phyloP scores from a whole-genome alignment of 1,139 yeast genomes.

The Nakaseomyces uthaithaninus region DNA sequence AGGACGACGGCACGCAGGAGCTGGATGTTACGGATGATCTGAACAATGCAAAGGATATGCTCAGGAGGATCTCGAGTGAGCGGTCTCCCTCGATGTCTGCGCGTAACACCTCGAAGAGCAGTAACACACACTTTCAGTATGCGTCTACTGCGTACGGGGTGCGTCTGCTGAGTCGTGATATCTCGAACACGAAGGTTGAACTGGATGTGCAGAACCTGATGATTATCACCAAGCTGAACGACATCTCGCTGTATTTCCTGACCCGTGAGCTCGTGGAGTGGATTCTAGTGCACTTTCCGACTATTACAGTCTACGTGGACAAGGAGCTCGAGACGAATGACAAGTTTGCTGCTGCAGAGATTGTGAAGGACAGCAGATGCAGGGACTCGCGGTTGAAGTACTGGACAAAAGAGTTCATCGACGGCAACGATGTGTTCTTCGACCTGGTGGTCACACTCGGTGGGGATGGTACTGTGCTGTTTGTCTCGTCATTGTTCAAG shows the following conservation, averaged over 20 bases:
- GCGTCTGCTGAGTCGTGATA: slow-evolving; percentile 65
- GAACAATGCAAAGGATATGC: slow-evolving; percentile 10
- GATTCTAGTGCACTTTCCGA: slow-evolving; percentile 44
- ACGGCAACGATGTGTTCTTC: slow-evolving; percentile 44
- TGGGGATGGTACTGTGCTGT: slow-evolving; percentile 85
- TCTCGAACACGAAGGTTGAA: slow-evolving; percentile 66
- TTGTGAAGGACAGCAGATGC: slow-evolving; percentile 27
- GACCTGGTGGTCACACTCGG: slow-evolving; percentile 77
- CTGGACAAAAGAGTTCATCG: slow-evolving; percentile 60
- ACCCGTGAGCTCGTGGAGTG: slow-evolving; percentile 76
- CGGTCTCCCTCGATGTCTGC: slow-evolving; percentile 6
- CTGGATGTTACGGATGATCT: slow-evolving; percentile 4
- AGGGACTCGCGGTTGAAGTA: slow-evolving; percentile 37
- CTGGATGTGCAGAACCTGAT: slow-evolving; percentile 61
- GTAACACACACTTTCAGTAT: slow-evolving; percentile 58
- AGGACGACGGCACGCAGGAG: not conserved
- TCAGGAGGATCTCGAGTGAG: slow-evolving; percentile 9
- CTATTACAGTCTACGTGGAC: slow-evolving; percentile 64
- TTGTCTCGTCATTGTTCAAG: slow-evolving; percentile 72
- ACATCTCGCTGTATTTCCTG: slow-evolving; percentile 61
- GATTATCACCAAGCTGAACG: slow-evolving; percentile 81
- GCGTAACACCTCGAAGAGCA: slow-evolving; percentile 8
- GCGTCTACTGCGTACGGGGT: slow-evolving; percentile 87
- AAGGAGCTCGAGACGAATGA: slow-evolving; percentile 49
- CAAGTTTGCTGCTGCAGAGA: slow-evolving; percentile 48